Conservation (phyloP, 495 filamentous ascomycete species). For the Lindgomyces ingoldianus region DNA sequence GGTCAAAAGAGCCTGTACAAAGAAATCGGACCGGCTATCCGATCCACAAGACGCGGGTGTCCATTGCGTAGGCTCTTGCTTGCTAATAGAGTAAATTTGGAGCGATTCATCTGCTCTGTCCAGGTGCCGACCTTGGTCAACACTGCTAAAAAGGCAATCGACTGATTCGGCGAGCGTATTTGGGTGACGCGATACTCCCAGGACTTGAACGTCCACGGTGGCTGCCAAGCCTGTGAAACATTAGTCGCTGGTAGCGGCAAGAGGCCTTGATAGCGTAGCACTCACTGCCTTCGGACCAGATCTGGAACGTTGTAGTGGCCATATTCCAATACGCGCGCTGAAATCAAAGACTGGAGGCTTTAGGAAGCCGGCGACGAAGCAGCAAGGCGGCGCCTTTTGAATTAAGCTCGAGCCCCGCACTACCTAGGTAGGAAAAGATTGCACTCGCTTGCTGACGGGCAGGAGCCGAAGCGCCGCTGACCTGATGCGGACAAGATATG, state of each 20-base stretch:
- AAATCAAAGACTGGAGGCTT: neutral
- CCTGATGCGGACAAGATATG: neutral
- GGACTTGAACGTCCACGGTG: neutral
- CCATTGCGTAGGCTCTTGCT: neutral
- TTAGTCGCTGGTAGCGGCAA: neutral
- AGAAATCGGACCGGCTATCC: neutral
- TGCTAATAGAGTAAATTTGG: neutral
- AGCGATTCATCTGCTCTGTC: neutral
- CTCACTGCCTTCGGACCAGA: neutral
- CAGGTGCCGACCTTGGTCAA: neutral
- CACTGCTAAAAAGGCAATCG: neutral
- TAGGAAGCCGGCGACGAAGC: neutral
- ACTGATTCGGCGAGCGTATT: neutral
- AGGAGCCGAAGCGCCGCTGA: neutral
- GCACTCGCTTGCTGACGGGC: neutral
- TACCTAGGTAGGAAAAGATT: neutral
- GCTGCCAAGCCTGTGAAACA: neutral
- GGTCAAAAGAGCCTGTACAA: too few species aligned
- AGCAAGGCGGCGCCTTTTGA: neutral
- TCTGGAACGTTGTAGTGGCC: neutral
- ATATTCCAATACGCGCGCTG: neutral
- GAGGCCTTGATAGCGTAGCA: neutral
- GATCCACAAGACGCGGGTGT: neutral
- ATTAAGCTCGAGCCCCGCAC: neutral
- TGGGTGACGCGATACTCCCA: neutral